phyloP scores from a whole-genome alignment of 805 yeast genomes.

The Saturnispora gosingensis region DNA sequence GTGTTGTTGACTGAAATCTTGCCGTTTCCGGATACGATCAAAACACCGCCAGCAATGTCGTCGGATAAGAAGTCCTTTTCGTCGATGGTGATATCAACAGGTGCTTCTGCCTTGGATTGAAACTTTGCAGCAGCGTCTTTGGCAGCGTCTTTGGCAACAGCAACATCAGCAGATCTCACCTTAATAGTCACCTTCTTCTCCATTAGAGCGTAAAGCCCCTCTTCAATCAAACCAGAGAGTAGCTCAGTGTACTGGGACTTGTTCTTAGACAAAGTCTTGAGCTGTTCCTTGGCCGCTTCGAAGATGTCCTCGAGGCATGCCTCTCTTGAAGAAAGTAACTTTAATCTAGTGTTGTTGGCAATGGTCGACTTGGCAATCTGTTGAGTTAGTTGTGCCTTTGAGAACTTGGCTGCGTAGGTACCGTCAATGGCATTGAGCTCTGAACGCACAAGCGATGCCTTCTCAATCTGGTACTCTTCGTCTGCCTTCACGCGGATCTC shows the following conservation, averaged over 20 bases:
- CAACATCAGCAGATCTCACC: conserved; percentile 59
- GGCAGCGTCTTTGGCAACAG: conserved; percentile 50
- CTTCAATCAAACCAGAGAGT: conserved; percentile 71
- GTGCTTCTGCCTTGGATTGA: conserved; percentile 50
- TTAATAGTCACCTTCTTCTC: conserved; percentile 58
- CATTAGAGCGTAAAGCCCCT: conserved; percentile 60
- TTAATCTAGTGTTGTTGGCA: conserved; percentile 90
- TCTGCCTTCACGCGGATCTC: conserved; percentile 94
- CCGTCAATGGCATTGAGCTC: conserved; percentile 86
- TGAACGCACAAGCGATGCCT: conserved; percentile 86
- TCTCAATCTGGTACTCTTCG: conserved; percentile 97
- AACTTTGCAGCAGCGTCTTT: conserved; percentile 55
- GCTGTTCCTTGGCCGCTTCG: conserved; percentile 53
- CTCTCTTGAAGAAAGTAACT: conserved; percentile 80
- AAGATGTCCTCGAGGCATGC: conserved; percentile 68
- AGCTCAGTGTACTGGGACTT: conserved; percentile 55
- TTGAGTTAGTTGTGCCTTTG: conserved; percentile 86
- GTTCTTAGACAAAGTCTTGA: conserved; percentile 50
- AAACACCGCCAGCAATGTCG: conserved; percentile 77
- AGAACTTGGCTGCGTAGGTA: conserved; percentile 68
- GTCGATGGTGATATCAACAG: conserved; percentile 46
- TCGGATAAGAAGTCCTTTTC: conserved; percentile 50
- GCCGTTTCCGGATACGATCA: conserved; percentile 60
- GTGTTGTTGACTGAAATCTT: conserved; percentile 89
- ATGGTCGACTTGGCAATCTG: conserved; percentile 94